These are phyloP conservation scores for Dioszegia hungarica DNA, from an alignment of 768 basidiomycete species.

Conservation along the genomic window DNA sequence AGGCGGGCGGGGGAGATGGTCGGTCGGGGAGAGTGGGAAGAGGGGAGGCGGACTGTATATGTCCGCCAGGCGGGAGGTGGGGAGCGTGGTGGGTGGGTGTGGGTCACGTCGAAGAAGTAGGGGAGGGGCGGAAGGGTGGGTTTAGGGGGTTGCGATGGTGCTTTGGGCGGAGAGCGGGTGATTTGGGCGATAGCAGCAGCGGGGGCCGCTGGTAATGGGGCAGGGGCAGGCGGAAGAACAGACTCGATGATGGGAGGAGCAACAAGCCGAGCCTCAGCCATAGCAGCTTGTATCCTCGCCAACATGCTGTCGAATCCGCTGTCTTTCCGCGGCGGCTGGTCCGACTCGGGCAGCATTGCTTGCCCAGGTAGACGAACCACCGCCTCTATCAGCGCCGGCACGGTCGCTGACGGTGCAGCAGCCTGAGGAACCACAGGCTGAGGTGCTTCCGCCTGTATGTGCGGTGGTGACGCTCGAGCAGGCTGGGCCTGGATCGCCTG, in stretches of 20 bases:
- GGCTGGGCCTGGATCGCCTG: neutral
- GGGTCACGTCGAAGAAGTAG: constrained; percentile 37
- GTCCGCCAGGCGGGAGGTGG: constrained; percentile 50
- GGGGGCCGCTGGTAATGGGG: neutral
- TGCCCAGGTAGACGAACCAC: constrained; percentile 5
- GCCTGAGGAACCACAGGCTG: neutral
- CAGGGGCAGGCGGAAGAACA: neutral
- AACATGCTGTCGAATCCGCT: constrained; percentile 42
- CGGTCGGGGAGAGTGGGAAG: constrained; percentile 7
- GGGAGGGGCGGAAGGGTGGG: neutral
- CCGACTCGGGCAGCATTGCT: neutral
- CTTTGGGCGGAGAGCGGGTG: too few relatives aligned
- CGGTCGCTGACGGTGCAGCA: neutral
- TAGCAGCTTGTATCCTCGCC: constrained; percentile 47
- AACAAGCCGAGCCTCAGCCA: constrained; percentile 25
- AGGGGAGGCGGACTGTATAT: constrained; percentile 42
- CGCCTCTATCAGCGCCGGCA: neutral
- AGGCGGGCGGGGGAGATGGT: constrained; percentile 9
- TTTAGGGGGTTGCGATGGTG: neutral
- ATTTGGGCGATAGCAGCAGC: too few relatives aligned
- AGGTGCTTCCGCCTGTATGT: neutral
- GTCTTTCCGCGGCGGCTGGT: neutral
- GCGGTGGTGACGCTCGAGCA: neutral
- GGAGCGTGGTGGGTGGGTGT: constrained; percentile 35
- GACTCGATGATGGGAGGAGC: neutral